Evolutionary conservation across 2,329 filamentous ascomycete genomes (phyloP), one percentile per base, ranked within the genome.

Genomic region (Colletotrichum sp.): DNA sequence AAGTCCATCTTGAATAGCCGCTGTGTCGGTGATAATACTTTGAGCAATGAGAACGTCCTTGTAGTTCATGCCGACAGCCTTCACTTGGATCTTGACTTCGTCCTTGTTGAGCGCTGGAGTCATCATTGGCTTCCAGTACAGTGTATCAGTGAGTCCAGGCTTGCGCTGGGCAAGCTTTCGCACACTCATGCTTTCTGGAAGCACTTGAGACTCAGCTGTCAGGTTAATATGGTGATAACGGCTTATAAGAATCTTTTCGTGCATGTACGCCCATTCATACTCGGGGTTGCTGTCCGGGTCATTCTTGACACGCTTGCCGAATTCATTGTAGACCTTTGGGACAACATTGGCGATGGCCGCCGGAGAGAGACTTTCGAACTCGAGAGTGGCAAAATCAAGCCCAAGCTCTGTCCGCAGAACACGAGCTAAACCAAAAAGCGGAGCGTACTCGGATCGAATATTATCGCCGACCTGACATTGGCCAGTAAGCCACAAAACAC

Each of bases 231-330:
- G 34, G 29, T 25, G 71, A 12, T 62, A 69, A 3, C 82, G 74
- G 9, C 79, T 78, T 29, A 84, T 78, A 16, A 80, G 77, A 2
- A 82, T 72, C 8, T 78, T 75, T 2, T 79, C 79, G 39, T 80
- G 78, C 5, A 75, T 69, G n/a, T 83, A 77, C 2, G 80, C 81
- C 49, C 81, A 85, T 65, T 85, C 84, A 30, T 79, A 79, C 32
- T 84, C 82, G 1, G 81, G 79, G 4, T 77, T 78, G 15, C 32
- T 25, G 5, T 69, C 66, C 12, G 52, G 8, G 6, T 74, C 71
- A 32, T 77, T 78, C 12, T 32, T 44, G 16, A 62, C 16, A 2
- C 63, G 64, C 36, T 69, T 63, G 12, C 61, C 15, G 16, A 73
- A 69, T 7, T 71, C 6, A 12, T 13, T 12, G 49, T 32, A 44